Percentiles rank a stretch among this genome's conserved stretches.
Conservation (phyloP, 257 asterid species). For the Capsicum rhomboideum region DNA sequence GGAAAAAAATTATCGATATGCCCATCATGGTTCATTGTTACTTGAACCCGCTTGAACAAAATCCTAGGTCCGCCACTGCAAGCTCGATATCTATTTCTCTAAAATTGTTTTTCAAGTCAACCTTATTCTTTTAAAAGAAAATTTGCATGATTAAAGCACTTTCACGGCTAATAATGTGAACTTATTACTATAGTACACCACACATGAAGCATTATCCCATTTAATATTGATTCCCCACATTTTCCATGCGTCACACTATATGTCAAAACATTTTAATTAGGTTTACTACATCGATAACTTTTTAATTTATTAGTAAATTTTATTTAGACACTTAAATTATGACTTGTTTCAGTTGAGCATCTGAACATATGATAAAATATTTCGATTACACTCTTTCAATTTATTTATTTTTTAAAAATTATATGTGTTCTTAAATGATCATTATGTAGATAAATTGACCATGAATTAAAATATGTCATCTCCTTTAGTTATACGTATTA, state of each 20-base stretch:
- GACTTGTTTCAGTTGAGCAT: too few relatives aligned
- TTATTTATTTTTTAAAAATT: too few relatives aligned
- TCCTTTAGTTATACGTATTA: too few relatives aligned
- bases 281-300: too few relatives aligned
- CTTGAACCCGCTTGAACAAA: neutral
- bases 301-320: too few relatives aligned
- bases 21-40: neutral
- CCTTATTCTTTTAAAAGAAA: neutral
- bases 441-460: too few relatives aligned
- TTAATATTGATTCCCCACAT: neutral
- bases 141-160: neutral
- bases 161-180: neutral
- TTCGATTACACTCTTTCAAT: too few relatives aligned
- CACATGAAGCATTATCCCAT: neutral
- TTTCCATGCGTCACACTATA: neutral
- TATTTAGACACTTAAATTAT: too few relatives aligned
- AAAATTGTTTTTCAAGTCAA: neutral
- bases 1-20: too few relatives aligned
- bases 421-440: too few relatives aligned
- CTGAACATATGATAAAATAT: too few relatives aligned
- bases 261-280: neutral
- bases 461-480: too few relatives aligned
- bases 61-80: neutral
- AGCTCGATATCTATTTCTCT: neutral
- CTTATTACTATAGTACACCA: neutral